Percentiles rank a stretch among this genome's conserved stretches.
phyloP scores from a whole-genome alignment of 768 basidiomycete species.

The Suillus hirtellus region DNA sequence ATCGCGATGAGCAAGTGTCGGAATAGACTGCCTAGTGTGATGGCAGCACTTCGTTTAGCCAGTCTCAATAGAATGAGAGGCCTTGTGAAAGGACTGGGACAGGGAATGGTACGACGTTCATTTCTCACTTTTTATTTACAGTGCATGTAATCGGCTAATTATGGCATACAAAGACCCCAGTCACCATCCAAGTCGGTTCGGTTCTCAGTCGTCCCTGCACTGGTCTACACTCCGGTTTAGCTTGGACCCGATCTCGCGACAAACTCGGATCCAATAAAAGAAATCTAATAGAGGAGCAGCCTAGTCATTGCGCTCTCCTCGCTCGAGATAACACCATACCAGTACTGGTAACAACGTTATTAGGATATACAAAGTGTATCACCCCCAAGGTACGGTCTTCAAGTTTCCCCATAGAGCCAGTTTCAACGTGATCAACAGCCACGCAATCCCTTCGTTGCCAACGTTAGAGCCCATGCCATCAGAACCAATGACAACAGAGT shows the following conservation, averaged over 20 bases:
- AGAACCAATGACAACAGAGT: too few relatives aligned
- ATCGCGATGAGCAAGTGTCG: not conserved
- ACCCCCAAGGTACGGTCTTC: too few relatives aligned
- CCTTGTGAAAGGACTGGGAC: not conserved
- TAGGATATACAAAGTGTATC: too few relatives aligned
- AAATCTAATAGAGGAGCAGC: not conserved
- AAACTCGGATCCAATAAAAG: not conserved
- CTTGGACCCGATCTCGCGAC: not conserved
- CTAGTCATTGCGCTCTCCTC: not conserved
- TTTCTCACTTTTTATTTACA: conserved; percentile 31
- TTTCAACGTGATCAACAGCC: not conserved
- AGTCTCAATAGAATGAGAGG: conserved; percentile 4
- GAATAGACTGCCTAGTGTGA: not conserved
- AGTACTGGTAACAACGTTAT: too few relatives aligned
- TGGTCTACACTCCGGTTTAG: not conserved
- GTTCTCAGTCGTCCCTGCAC: not conserved
- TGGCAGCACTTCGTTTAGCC: not conserved
- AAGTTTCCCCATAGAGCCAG: too few relatives aligned
- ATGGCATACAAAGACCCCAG: conserved; percentile 24
- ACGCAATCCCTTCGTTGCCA: not conserved
- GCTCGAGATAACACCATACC: not conserved
- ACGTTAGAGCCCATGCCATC: not conserved
- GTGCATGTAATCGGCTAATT: conserved; percentile 22
- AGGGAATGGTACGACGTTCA: conserved; percentile 18
- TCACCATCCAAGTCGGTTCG: conserved; percentile 17